A percentile compares a stretch with the other conserved stretches of the same genome.
phyloP scores from a whole-genome alignment of 257 asterid genomes.

The Nicotiana paniculata region DNA sequence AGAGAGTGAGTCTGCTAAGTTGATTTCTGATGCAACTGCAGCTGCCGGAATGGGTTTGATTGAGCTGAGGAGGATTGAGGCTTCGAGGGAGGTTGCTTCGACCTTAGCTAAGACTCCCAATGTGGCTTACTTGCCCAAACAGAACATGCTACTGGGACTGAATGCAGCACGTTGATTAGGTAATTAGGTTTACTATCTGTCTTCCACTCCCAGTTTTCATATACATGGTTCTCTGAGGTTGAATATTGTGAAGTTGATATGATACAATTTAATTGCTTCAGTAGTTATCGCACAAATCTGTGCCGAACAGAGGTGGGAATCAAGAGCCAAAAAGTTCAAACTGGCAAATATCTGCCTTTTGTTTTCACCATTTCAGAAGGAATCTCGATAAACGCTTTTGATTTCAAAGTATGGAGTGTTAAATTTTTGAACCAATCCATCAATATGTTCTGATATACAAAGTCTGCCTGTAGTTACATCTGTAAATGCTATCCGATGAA shows the following conservation, averaged over 20 bases:
- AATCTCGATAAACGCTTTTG: background rate
- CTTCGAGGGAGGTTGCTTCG: slow-evolving; percentile 38
- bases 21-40: slow-evolving; percentile 42
- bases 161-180: slow-evolving; percentile 26
- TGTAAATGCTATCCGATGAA: background rate
- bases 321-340: background rate
- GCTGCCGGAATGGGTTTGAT: slow-evolving; percentile 40
- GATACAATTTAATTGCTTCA: background rate
- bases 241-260: background rate
- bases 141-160: slow-evolving; percentile 35
- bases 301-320: background rate
- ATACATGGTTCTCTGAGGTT: background rate
- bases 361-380: background rate
- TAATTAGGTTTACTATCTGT: background rate
- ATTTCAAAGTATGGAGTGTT: background rate
- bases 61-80: slow-evolving; percentile 39
- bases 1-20: slow-evolving; percentile 45
- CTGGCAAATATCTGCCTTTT: background rate
- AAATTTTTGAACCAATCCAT: too few species aligned
- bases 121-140: slow-evolving; percentile 33
- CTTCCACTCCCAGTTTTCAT: too few species aligned
- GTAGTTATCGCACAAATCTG: background rate
- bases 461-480: background rate
- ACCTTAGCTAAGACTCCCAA: slow-evolving; percentile 33
- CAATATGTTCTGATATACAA: background rate